Base-by-base conservation (phyloP, 1,284 basidiomycete genomes). In the Mycena sp. region DNA sequence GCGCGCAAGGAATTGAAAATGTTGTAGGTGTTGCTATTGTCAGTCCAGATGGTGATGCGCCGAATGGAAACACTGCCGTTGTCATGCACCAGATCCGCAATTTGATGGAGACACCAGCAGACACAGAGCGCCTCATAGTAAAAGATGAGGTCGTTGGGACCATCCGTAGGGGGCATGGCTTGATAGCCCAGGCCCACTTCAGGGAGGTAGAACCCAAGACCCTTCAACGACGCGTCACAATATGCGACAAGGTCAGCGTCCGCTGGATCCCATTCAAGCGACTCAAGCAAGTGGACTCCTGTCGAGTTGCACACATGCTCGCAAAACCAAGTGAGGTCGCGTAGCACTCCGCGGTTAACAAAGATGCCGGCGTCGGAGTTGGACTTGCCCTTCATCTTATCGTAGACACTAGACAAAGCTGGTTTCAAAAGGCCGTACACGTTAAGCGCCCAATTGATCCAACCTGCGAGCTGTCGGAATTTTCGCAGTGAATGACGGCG, bases 381-480 rank as follows among this genome's bases (percentile, higher is more conserved):
- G 2, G 14, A 10, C 28, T 66, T 66, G 4, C 60, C 64, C 4
- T 29, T 4, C n/a, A 37, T 62, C 26, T 66, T 66, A 4, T 44
- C 55, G 17, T 66, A 66, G 7, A 66, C 16, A 59, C 59, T 23
- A 46, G 62, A 63, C 0, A 78, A 62, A 2, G 63, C 70, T 0
- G 77, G 77, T 0, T 68, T 58, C 2, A 78, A 63, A 1, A 74
- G 59, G 0, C 74, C 74, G 43, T 61, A 74, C 11, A 76, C 73
- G 37, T 77, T 77, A 4, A 78, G 53, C 0, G 69, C 43, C 76
- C 77, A 78, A 40, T 79, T 77, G 4, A 74, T 50, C 71, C n/a
- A n/a, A n/a, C n/a, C n/a, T n/a, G n/a, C n/a, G n/a, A n/a, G n/a
- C n/a, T n/a, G n/a, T n/a, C n/a, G n/a, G n/a, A n/a, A n/a, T n/a